Percentiles rank a stretch among this genome's conserved stretches.
Evolutionary conservation across 768 basidiomycete genomes (phyloP).

Genomic region (Russula ochroleuca): DNA sequence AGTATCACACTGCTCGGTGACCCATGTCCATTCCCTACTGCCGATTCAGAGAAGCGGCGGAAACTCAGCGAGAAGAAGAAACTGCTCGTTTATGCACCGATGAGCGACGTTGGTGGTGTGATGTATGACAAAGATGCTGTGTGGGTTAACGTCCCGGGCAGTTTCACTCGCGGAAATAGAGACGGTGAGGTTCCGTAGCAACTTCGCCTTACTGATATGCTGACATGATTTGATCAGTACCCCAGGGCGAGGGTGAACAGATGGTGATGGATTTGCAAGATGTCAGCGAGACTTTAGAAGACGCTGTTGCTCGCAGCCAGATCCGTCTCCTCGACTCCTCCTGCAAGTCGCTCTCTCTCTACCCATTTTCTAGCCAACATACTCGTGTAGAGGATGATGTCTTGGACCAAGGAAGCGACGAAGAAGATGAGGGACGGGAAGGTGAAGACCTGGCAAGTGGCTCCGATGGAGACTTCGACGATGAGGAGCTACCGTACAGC

Average conservation of each 20-base stretch:
- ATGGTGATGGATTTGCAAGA: conserved; percentile 99
- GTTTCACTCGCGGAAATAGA: conserved; percentile 73
- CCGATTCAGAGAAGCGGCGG: conserved; percentile 83
- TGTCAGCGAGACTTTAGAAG: conserved; percentile 74
- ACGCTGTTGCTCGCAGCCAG: conserved; percentile 71
- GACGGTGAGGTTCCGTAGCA: conserved; percentile 45
- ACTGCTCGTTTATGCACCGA: conserved; percentile 88
- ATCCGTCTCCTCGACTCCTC: conserved; percentile 85
- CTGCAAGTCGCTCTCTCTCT: conserved; percentile 56
- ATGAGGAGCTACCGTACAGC: conserved; percentile 31
- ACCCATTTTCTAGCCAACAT: conserved; percentile 31
- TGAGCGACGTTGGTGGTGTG: conserved; percentile 97
- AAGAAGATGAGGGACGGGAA: conserved; percentile 31
- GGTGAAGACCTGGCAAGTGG: conserved; percentile 32
- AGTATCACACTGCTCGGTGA: conserved; percentile 77
- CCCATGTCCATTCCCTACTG: conserved; percentile 91
- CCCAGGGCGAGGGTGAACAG: conserved; percentile 89
- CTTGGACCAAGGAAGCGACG: conserved; percentile 30
- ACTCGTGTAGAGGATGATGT: conserved; percentile 31
- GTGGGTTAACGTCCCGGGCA: conserved; percentile 96
- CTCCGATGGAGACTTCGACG: conserved; percentile 32
- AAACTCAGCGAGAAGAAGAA: conserved; percentile 96
- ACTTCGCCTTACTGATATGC: neutral
- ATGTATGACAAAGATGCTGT: conserved; percentile 98
- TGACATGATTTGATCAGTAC: conserved; percentile 41